Conservation (phyloP, 2,329 filamentous ascomycete genomes). For the Sclerotinia glacialis region DNA sequence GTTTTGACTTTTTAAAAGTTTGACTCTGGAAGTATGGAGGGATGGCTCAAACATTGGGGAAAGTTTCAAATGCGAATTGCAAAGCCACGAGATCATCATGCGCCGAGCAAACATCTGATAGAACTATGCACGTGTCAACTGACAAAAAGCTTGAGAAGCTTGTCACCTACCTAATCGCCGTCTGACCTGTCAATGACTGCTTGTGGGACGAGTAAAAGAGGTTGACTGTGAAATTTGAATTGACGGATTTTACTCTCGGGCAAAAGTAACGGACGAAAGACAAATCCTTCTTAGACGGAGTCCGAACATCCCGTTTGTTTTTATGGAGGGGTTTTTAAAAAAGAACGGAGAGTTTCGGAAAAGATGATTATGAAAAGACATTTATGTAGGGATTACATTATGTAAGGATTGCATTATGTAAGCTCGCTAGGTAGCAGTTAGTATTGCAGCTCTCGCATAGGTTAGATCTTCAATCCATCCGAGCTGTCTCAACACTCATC, state of each 20-base stretch:
- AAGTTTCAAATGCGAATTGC: not conserved
- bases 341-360: not conserved
- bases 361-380: not conserved
- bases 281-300: not conserved
- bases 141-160: not conserved
- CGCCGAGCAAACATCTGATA: not conserved
- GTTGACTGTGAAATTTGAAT: not conserved
- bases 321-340: no score
- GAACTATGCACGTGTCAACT: not conserved
- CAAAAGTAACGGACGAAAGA: not conserved
- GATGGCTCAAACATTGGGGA: not conserved
- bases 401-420: not conserved
- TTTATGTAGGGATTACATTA: no score
- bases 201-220: not conserved
- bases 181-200: no score
- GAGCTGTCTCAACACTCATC: no score
- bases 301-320: not conserved
- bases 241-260: not conserved
- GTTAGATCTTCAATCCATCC: no score
- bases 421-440: not conserved
- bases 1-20: not conserved
- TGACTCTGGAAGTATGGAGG: not conserved
- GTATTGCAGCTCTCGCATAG: no score
- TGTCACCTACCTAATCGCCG: no score
- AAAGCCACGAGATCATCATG: conserved; percentile 6